phyloP scores from a whole-genome alignment of 1,284 basidiomycete genomes.

The Amylostereum areolatum region DNA sequence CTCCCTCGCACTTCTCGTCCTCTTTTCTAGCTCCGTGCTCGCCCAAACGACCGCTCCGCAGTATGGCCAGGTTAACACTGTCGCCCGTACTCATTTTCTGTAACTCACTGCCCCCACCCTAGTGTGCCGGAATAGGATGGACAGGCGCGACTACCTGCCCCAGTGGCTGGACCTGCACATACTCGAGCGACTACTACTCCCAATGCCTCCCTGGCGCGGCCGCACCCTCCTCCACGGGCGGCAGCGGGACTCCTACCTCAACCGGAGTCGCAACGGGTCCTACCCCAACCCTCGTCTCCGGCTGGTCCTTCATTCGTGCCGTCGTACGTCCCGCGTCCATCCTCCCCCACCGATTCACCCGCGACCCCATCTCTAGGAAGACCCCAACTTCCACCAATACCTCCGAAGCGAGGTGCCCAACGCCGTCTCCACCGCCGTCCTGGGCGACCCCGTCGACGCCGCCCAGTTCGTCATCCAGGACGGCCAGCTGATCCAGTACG shows the following conservation, averaged over 20 bases:
- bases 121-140: conserved; percentile 31
- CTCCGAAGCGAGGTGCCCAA: conserved; percentile 42
- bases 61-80: conserved; percentile 24
- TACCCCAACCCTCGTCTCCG: conserved; percentile 40
- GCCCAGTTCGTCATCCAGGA: conserved; percentile 50
- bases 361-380: conserved; percentile 29
- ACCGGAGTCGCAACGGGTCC: conserved; percentile 29
- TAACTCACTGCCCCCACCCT: not conserved
- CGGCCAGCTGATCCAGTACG: conserved; percentile 49
- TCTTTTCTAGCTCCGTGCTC: conserved; percentile 6
- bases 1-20: too few relatives aligned
- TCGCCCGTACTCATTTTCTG: conserved; percentile 28
- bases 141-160: conserved; percentile 43
- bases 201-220: conserved; percentile 25
- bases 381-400: conserved; percentile 63
- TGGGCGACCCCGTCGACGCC: conserved; percentile 42
- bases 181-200: conserved; percentile 40
- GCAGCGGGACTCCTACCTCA: conserved; percentile 23
- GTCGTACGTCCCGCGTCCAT: conserved; percentile 34
- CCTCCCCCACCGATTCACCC: not conserved
- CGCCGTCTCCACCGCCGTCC: conserved; percentile 42
- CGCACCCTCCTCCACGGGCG: conserved; percentile 14
- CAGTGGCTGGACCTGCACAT: conserved; percentile 41
- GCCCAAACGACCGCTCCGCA: conserved; percentile 22
- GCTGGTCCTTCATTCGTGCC: conserved; percentile 55